Percentiles rank a stretch among this genome's conserved stretches.
Evolutionary conservation across 2,329 filamentous ascomycete species (phyloP).

Genomic region (Aphanocladium album): DNA sequence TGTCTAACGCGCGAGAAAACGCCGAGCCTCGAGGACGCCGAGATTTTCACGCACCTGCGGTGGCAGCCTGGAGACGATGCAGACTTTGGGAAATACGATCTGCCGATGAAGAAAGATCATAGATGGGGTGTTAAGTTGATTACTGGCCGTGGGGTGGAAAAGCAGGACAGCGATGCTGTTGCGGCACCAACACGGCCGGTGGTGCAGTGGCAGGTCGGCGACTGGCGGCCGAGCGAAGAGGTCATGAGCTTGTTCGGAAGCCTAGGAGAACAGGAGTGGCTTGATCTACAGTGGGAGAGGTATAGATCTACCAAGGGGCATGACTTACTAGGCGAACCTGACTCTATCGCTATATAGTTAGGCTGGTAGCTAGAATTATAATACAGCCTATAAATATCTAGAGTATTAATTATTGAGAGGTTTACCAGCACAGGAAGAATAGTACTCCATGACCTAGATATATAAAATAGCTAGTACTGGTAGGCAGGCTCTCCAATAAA

Average conservation of each 20-base stretch:
- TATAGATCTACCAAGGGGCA: no score
- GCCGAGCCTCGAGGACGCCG: constrained; percentile 20
- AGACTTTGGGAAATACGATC: constrained; percentile 1
- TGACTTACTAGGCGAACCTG: no score
- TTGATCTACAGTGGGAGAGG: constrained; percentile 15
- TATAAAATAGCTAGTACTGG: no score
- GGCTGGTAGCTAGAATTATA: no score
- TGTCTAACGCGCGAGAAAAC: constrained; percentile 17
- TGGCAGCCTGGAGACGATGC: constrained; percentile 19
- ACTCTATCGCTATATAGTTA: no score
- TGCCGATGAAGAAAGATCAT: constrained; percentile 11
- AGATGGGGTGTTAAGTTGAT: constrained; percentile 20
- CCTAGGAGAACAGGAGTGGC: constrained; percentile 19
- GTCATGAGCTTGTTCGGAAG: constrained; percentile 18
- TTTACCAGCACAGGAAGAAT: no score
- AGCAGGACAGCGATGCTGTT: not conserved
- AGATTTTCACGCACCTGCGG: constrained; percentile 20
- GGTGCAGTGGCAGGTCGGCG: constrained; percentile 22
- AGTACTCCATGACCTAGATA: no score
- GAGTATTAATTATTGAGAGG: no score
- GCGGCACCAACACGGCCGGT: not conserved
- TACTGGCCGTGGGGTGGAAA: constrained; percentile 6
- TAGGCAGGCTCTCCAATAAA: no score
- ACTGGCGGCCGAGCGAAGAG: constrained; percentile 19
- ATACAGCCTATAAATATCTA: no score